Evolutionary conservation across 176 grass and related monocot species (phyloP).

Genomic region (Aegilops sharonensis): DNA sequence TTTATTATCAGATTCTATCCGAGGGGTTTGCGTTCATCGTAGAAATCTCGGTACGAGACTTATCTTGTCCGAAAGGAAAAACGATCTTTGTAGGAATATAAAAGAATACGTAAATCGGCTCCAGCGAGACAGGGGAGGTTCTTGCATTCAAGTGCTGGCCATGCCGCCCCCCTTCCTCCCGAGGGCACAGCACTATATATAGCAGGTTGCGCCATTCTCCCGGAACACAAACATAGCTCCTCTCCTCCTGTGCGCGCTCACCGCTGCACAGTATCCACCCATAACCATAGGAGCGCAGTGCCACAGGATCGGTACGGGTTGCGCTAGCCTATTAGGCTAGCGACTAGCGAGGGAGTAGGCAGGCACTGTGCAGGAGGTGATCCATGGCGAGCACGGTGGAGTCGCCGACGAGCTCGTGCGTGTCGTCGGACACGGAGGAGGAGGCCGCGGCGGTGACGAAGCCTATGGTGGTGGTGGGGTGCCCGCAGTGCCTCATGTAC

Average conservation of each 20-base stretch:
- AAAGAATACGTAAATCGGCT: background rate
- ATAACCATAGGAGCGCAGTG: background rate
- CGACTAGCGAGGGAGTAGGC: background rate
- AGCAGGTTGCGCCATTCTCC: slow-evolving; percentile 21
- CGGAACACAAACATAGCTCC: slow-evolving; percentile 20
- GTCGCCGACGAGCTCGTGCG: slow-evolving; percentile 72
- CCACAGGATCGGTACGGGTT: background rate
- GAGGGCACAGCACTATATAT: slow-evolving; percentile 30
- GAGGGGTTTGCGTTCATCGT: no score
- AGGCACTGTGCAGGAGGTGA: background rate
- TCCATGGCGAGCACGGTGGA: slow-evolving; percentile 32
- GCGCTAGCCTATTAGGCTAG: background rate
- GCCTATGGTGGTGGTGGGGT: slow-evolving; percentile 68
- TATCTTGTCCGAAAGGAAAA: no score
- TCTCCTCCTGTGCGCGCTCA: background rate
- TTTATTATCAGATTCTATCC: no score
- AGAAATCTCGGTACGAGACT: no score
- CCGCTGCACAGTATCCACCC: background rate
- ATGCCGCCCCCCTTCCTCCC: background rate
- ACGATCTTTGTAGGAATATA: no score
- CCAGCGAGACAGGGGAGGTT: background rate
- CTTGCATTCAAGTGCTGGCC: background rate
- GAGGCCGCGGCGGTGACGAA: slow-evolving; percentile 36
- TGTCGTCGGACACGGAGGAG: slow-evolving; percentile 67
- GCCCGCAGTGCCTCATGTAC: slow-evolving; percentile 78